phyloP scores from a whole-genome alignment of 2,329 filamentous ascomycete species.

The Talaromyces sp. region DNA sequence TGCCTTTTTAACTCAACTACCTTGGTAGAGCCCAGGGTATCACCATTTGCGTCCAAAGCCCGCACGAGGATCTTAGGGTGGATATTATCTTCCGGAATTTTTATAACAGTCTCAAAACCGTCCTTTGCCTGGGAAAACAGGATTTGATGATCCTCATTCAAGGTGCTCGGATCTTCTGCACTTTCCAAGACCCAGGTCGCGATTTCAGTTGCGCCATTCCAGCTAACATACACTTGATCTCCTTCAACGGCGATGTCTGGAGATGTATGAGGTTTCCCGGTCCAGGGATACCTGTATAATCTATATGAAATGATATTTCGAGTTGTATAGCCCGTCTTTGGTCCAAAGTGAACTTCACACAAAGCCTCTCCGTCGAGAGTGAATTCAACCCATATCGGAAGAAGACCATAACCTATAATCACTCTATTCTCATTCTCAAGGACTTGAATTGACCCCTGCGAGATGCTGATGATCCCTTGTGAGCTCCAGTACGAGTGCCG shows the following conservation, averaged over 20 bases:
- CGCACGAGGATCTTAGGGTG: too few species aligned
- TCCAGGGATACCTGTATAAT: constrained; percentile 54
- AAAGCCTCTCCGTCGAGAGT: constrained; percentile 48
- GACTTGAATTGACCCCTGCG: constrained; percentile 44
- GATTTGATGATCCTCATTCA: too few species aligned
- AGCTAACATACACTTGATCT: constrained; percentile 40
- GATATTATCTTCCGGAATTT: too few species aligned
- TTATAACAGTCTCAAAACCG: too few species aligned
- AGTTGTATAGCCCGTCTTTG: constrained; percentile 32
- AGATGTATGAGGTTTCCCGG: constrained; percentile 44
- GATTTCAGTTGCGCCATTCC: constrained; percentile 48
- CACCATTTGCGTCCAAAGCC: too few species aligned
- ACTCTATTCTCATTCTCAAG: constrained; percentile 43
- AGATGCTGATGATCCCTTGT: constrained; percentile 35
- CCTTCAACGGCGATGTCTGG: constrained; percentile 27
- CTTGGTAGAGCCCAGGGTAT: too few species aligned
- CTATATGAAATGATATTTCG: constrained; percentile 53
- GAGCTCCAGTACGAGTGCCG: constrained; percentile 39
- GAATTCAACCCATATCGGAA: constrained; percentile 51
- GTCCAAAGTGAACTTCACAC: constrained; percentile 52
- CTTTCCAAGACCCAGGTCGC: constrained; percentile 29
- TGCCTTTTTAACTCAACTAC: too few species aligned
- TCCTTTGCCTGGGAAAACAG: too few species aligned
- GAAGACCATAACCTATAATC: constrained; percentile 51
- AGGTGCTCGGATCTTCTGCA: too few species aligned